phyloP scores from a whole-genome alignment of 345 rosid genomes.

The Sisymbrium altissimum region DNA sequence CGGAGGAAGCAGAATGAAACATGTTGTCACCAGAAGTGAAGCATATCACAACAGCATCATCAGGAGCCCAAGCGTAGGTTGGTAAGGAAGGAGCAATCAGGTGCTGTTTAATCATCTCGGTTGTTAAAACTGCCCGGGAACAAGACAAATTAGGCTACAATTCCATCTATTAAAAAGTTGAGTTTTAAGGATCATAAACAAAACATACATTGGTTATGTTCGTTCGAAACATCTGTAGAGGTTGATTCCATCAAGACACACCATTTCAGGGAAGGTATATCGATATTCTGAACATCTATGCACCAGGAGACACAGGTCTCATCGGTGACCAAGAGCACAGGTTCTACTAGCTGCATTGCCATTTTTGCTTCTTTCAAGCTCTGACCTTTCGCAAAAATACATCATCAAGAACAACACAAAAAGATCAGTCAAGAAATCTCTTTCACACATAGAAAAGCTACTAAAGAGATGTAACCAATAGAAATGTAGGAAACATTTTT shows the following conservation, averaged over 20 bases:
- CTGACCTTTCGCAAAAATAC: slow-evolving; percentile 30
- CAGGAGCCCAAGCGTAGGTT: slow-evolving; percentile 59
- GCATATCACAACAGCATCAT: slow-evolving; percentile 70
- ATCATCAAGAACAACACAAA: background rate
- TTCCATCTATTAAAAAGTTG: background rate
- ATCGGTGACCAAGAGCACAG: slow-evolving; percentile 65
- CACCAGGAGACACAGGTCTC: slow-evolving; percentile 56
- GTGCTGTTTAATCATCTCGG: slow-evolving; percentile 38
- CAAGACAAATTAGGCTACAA: slow-evolving; percentile 12
- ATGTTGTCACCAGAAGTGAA: slow-evolving; percentile 67
- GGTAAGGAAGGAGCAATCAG: slow-evolving; percentile 7
- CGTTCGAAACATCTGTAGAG: slow-evolving; percentile 22
- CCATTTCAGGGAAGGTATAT: slow-evolving; percentile 62
- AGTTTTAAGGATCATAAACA: background rate
- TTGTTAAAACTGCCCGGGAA: slow-evolving; percentile 40
- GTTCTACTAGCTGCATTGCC: slow-evolving; percentile 52
- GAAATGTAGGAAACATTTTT: background rate
- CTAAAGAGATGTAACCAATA: background rate
- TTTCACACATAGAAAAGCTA: background rate
- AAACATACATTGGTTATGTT: slow-evolving; percentile 33
- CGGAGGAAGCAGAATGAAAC: background rate
- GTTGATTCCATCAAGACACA: slow-evolving; percentile 47
- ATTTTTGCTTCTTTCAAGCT: slow-evolving; percentile 62
- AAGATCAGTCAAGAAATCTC: background rate
- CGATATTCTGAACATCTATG: slow-evolving; percentile 28